These are phyloP conservation scores for Bonia amplexicaulis DNA, from an alignment of 176 grass and related monocot genomes.

Conservation along the genomic window DNA sequence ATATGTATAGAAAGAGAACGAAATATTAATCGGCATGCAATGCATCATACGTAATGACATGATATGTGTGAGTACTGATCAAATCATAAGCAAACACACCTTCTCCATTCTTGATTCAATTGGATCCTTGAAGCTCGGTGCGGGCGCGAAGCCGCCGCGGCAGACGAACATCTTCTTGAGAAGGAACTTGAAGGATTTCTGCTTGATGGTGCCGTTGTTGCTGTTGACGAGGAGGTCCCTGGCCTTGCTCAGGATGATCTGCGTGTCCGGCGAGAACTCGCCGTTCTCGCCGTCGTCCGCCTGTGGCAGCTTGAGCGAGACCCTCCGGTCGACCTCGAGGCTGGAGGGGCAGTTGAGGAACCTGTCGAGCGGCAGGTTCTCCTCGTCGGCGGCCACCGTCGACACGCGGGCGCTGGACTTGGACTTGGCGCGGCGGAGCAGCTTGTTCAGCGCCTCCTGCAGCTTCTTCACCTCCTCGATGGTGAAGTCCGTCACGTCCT, in stretches of 20 bases:
- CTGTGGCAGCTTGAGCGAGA: conserved; percentile 30
- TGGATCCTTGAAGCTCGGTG: conserved; percentile 62
- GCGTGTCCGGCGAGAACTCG: conserved; percentile 92
- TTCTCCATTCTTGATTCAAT: conserved; percentile 84
- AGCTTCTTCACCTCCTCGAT: conserved; percentile 85
- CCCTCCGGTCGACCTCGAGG: conserved; percentile 78
- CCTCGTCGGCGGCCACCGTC: conserved; percentile 12
- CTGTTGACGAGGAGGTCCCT: conserved; percentile 69
- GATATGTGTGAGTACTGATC: neutral
- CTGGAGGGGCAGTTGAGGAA: conserved; percentile 97
- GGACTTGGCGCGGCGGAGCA: conserved; percentile 59
- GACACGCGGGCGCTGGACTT: conserved; percentile 41
- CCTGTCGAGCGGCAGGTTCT: conserved; percentile 68
- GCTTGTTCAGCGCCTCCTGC: conserved; percentile 78
- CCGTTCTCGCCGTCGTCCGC: conserved; percentile 14
- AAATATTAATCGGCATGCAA: neutral
- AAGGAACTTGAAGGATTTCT: conserved; percentile 81
- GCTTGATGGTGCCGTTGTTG: conserved; percentile 53
- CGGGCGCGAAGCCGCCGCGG: conserved; percentile 52
- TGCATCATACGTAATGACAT: neutral
- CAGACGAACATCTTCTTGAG: conserved; percentile 93
- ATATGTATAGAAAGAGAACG: neutral
- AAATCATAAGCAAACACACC: conserved; percentile 12
- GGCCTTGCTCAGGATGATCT: conserved; percentile 88
- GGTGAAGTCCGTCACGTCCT: conserved; percentile 71